A percentile compares a stretch with the other conserved stretches of the same genome.
Evolutionary conservation across 441 rosid species (phyloP).

Genomic region (Erysimum pusillum): DNA sequence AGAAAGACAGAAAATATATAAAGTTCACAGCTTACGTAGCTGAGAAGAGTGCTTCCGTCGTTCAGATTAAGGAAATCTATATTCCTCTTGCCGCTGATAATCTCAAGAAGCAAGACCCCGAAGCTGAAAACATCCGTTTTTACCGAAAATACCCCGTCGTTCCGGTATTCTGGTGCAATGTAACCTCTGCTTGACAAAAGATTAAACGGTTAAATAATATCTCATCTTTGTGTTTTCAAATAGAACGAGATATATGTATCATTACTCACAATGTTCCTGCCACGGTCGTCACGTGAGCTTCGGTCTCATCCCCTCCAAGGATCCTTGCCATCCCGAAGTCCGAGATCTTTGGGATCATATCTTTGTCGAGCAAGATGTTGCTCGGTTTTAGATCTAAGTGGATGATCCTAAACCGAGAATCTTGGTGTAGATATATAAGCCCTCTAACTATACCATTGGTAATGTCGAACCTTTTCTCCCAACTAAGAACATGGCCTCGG

Average conservation of each 20-base stretch:
- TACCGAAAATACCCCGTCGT: conserved; percentile 58
- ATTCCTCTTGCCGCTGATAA: conserved; percentile 69
- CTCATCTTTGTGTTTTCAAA: background rate
- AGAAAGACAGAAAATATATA: too few species aligned
- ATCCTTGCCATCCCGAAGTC: conserved; percentile 79
- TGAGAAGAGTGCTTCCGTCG: conserved; percentile 50
- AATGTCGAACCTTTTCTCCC: conserved; percentile 61
- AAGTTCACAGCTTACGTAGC: conserved; percentile 56
- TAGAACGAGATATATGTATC: background rate
- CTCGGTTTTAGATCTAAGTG: conserved; percentile 71
- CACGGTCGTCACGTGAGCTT: conserved; percentile 55
- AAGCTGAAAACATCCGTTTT: conserved; percentile 78
- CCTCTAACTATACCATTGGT: conserved; percentile 70
- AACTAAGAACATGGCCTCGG: conserved; percentile 49
- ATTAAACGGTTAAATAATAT: background rate
- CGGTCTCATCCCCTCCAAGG: conserved; percentile 60
- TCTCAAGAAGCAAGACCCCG: conserved; percentile 71
- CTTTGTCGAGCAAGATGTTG: conserved; percentile 63
- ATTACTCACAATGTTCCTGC: conserved; percentile 70
- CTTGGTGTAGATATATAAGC: conserved; percentile 70
- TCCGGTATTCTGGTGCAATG: conserved; percentile 73
- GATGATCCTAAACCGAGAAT: conserved; percentile 71
- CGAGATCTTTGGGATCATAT: conserved; percentile 69
- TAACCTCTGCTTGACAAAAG: conserved; percentile 57
- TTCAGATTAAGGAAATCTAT: conserved; percentile 49